Percentiles rank a stretch among this genome's conserved stretches.
Evolutionary conservation across 2,329 filamentous ascomycete species (phyloP).

Genomic region (Aspergillus spinulosporus): DNA sequence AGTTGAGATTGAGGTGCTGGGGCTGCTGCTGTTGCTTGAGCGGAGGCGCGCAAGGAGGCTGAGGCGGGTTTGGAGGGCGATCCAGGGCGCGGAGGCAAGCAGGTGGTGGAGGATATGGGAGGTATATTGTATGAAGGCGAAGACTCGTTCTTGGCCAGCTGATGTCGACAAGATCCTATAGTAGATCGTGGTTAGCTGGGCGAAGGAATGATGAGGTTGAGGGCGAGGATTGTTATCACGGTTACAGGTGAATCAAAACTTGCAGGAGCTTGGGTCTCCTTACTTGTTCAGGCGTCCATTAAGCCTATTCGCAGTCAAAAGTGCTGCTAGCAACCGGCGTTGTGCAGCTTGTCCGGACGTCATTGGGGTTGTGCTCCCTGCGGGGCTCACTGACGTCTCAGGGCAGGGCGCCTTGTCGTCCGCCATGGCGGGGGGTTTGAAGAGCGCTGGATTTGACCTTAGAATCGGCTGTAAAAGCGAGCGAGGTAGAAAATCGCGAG

Average conservation of each 20-base stretch:
- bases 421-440: conserved; percentile 15
- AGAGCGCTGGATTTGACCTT: conserved; percentile 17
- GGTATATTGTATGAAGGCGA: conserved; percentile 69
- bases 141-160: conserved; percentile 67
- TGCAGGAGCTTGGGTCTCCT: conserved; percentile 8
- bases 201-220: neutral
- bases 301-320: conserved; percentile 30
- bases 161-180: conserved; percentile 66
- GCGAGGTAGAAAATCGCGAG: neutral
- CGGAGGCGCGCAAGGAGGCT: conserved; percentile 41
- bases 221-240: too few species aligned
- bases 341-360: conserved; percentile 16
- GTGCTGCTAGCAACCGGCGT: conserved; percentile 29
- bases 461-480: conserved; percentile 26
- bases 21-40: conserved; percentile 12
- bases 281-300: conserved; percentile 35
- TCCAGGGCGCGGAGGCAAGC: conserved; percentile 54
- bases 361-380: conserved; percentile 11
- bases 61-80: conserved; percentile 45
- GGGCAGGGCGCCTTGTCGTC: conserved; percentile 24
- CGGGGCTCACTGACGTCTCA: conserved; percentile 27
- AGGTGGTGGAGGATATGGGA: conserved; percentile 63
- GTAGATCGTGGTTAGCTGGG: conserved; percentile 11
- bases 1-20: conserved; percentile 28
- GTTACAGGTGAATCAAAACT: too few species aligned